Evolutionary conservation across 495 filamentous ascomycete species (phyloP), one percentile per base, ranked within the genome.

Genomic region (Xylaria acuta): DNA sequence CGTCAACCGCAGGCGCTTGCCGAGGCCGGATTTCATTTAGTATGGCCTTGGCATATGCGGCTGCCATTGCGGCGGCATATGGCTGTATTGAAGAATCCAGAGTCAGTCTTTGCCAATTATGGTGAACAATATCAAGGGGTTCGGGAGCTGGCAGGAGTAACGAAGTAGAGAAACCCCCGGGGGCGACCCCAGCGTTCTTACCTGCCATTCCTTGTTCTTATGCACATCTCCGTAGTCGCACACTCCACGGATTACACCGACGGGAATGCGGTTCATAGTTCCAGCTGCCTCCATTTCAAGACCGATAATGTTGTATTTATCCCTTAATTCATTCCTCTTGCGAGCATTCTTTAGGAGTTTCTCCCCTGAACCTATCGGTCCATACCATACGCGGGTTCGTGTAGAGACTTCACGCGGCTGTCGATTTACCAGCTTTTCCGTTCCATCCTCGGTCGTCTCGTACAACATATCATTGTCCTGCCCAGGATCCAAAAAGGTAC

Each of bases 221-320:
- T 82, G 77, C 45, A 64, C 63, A 62, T 84, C 81, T 22, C 64
- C 79, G 73, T 86, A 85, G 71, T 85, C 80, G 68, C 78, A 83
- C 20, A 81, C 80, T 1, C 82, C 83, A 8, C 81, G 79, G 47
- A 86, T 80, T 3, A 82, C 79, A 6, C 77, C 71, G 45, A 77
- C 76, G 9, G 76, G 73, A 32, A 82, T 75, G 25, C 74, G 70
- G 36, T 79, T 77, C 76, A 79, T 77, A 14, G 69, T 73, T 4
- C 76, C 76, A 12, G 75, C 76, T 49, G 73, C 76, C 66, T 76
- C 75, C 76, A 78, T 78, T 73, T 76, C 76, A 36, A 78, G 64
- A n/a, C 75, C 69, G 53, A 77, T 78, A 47, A 79, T 36, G 6
- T 72, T 68, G 25, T 72, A 76, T 5, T 70, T 69, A 47, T 81